Percentiles rank a stretch among this genome's conserved stretches.
phyloP scores from a whole-genome alignment of 257 asterid species.

The Solanum peruvianum region DNA sequence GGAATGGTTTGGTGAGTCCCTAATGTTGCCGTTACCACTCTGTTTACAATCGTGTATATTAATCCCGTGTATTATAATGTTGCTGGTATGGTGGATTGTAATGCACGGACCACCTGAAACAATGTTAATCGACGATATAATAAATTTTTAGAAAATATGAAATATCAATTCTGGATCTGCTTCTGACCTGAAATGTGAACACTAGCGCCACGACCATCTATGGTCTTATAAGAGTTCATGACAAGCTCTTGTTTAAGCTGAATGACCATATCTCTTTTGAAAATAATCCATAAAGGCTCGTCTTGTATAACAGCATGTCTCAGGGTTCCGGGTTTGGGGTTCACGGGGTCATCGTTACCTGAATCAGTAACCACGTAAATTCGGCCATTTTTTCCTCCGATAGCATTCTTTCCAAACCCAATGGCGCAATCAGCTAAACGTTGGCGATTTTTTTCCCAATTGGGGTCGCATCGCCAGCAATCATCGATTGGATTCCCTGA shows the following conservation, averaged over 20 bases:
- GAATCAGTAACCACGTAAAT: slow-evolving; percentile 57
- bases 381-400: slow-evolving; percentile 55
- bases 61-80: slow-evolving; percentile 64
- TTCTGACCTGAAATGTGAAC: slow-evolving; percentile 36
- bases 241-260: slow-evolving; percentile 50
- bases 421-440: slow-evolving; percentile 68
- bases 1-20: slow-evolving; percentile 51
- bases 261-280: slow-evolving; percentile 57
- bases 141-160: background rate
- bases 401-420: slow-evolving; percentile 66
- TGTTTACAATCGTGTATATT: slow-evolving; percentile 58
- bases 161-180: background rate
- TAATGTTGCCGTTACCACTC: slow-evolving; percentile 35
- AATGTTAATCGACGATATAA: background rate
- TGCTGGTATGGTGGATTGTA: slow-evolving; percentile 34
- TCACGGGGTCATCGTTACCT: slow-evolving; percentile 45
- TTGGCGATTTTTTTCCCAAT: slow-evolving; percentile 61
- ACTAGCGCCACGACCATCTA: slow-evolving; percentile 74
- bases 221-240: slow-evolving; percentile 58
- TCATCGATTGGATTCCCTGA: slow-evolving; percentile 79
- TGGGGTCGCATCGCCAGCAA: slow-evolving; percentile 69
- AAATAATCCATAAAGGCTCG: slow-evolving; percentile 70
- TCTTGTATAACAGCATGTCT: slow-evolving; percentile 64
- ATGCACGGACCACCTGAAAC: slow-evolving; percentile 53
- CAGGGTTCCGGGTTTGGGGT: slow-evolving; percentile 65